Base-by-base conservation (phyloP, 129 eudicot genomes). In the Flaveria trinervia region DNA sequence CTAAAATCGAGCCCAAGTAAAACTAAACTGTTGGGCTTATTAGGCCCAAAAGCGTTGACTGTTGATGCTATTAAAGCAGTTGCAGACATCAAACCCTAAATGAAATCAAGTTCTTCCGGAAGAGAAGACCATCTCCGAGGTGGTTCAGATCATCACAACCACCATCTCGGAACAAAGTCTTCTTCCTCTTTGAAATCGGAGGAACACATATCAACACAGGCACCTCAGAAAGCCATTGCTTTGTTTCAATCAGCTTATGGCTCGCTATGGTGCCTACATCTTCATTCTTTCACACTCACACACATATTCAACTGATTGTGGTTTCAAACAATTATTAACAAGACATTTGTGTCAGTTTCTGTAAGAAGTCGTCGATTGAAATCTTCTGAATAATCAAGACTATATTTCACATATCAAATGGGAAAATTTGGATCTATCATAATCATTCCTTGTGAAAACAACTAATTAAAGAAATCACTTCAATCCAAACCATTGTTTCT, bases 251-350 rank as follows among this genome's bases (percentile, higher is more conserved):
- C 88, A 73, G 85, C 83, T 83, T 15, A 22, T 79, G 83, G 89
- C 85, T 86, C 87, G 89, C 89, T 86, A 84, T 83, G 87, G 83
- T 86, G 87, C 81, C 84, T 51, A 85, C 84, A 85, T 46, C 39
- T 65, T 68, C 3, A 22, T 17, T 44, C 5, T 13, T 68, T 25
- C 55, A 17, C 12, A 26, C 68, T n/a, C n/a, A 45, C 36, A 30
- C 36, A 30, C 36, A 30, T 30, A 30, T 11, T 30, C 41, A 7
- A 23, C 2, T 6, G 2, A 3, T 28, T 26, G 17, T 3, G 33
- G 36, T 60, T 23, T 13, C 10, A 8, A 3, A 15, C 41, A 52
- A 11, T 36, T 54, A n/a, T 5, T 9, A 16, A 36, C 10, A 5
- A 36, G 41, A 36, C n/a, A 15, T 16, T 3, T 74, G n/a, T 16